Evolutionary conservation across 306 rosid genomes (phyloP), one percentile per base, ranked within the genome.

Genomic region (Casuarina equisetifolia): DNA sequence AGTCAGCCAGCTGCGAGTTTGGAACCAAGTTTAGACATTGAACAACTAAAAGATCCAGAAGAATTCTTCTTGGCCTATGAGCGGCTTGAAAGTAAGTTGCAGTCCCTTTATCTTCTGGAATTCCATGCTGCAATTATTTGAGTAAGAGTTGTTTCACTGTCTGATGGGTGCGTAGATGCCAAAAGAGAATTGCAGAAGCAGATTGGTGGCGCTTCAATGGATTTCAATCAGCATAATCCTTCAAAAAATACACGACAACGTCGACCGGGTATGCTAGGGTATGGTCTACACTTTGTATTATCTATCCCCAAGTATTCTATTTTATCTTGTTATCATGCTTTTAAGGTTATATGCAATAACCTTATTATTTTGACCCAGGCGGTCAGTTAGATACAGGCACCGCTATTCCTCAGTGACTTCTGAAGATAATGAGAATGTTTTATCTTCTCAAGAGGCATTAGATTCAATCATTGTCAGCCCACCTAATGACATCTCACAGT

Each of bases 141-240:
- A 49, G n/a, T 69, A 19, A 44, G 69, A 32, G 43, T 82, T 71
- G 40, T 45, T 63, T 83, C 67, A 72, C 61, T 78, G 76, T 75
- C 43, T 78, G 75, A 74, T 76, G 84, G 76, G 69, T 86, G 51
- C 75, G 43, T 77, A 96, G 99, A 87, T 84, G 96, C 98, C 43
- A 89, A 76, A 82, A 87, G 80, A 82, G 99, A 93, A 79, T 81
- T 91, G 77, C 84, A 85, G 78, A 92, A 89, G 83, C 91, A 86
- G 72, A 74, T 62, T 73, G 94, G 91, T 52, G 82, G 79, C 36
- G 69, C 72, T 62, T 39, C 80, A 15, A 53, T 82, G 67, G 91
- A 90, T 78, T 43, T 82, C 71, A 79, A 82, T 72, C 82, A 74
- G 85, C 76, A 83, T 44, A 61, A 78, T 79, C 58, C 63, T 25